Conservation (phyloP, 805 yeast genomes). For the Alloascoidea hylecoeti region DNA sequence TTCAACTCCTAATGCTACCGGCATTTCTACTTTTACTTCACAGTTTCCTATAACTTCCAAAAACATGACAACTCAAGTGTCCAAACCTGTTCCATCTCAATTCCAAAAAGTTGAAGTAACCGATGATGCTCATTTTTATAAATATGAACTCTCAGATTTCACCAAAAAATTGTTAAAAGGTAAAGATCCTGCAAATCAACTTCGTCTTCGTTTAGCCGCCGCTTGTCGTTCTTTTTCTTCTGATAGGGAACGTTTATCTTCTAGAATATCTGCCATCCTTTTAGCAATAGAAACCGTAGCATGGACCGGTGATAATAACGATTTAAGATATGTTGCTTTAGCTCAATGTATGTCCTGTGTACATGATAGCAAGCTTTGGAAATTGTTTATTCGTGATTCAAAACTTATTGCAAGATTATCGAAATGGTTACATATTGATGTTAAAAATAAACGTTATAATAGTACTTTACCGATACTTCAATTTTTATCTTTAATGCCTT, state of each 20-base stretch:
- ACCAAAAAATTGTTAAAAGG: slow-evolving; percentile 1
- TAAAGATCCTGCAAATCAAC: slow-evolving; percentile 1
- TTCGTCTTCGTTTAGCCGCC: background rate
- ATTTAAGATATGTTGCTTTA: background rate
- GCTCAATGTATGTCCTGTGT: background rate
- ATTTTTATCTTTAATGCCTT: background rate
- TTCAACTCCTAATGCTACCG: background rate
- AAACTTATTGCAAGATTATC: background rate
- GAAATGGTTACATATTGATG: background rate
- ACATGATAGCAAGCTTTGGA: background rate
- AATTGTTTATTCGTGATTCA: background rate
- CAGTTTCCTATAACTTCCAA: background rate
- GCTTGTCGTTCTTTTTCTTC: background rate
- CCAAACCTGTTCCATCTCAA: background rate
- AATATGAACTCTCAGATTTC: slow-evolving; percentile 1
- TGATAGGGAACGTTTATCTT: background rate
- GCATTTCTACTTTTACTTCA: background rate
- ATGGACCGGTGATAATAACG: background rate
- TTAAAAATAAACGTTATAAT: background rate
- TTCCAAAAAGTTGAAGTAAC: background rate
- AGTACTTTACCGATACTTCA: background rate
- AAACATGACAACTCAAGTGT: background rate
- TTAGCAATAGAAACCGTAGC: background rate
- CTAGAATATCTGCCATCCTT: background rate
- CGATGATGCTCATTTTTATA: background rate